Evolutionary conservation across 2,329 filamentous ascomycete genomes (phyloP), one percentile per base, ranked within the genome.

Genomic region (Ophiostoma australiae): DNA sequence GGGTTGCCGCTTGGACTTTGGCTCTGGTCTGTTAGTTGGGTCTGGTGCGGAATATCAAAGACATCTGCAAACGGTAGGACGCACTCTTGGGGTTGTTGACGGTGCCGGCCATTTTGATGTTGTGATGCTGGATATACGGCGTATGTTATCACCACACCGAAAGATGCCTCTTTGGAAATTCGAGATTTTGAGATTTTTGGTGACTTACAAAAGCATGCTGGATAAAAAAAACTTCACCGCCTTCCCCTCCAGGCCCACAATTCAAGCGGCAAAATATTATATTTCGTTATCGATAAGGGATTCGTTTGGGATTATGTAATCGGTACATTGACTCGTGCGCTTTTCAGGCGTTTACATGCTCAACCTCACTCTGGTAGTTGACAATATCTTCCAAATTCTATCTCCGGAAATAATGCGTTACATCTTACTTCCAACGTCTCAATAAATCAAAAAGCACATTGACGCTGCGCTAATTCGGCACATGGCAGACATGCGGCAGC

Each of bases 1-100:
- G 65, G 94, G 89, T 76, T 87, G 89, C 81, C 95, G 91, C 88
- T 99, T 99, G 71, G 94, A 98, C 82, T 90, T 93, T 78, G 94
- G 95, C 82, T 97, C 93, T 97, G 61, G 27, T 3, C 1, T 8
- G 72, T 75, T 69, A 74, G 73, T 37, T 63, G 58, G 68, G 7
- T 52, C 5, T 48, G 3, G 37, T 20, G 5, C 17, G 3, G 17
- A 2, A 17, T 7, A 44, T 13, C 17, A 5, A 23, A 48, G 1
- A 4, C 8, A 5, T 8, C n/a, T 58, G 8, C 7, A 58, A n/a
- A 79, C 17, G 17, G 17, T 1, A 48, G 1, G 44, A 48, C 83
- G 75, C 75, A 86, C 84, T 86, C 77, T 82, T 84, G 35, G 84
- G 84, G 72, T 86, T 86, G 75, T 81, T 86, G 69, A 86, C 82